Evolutionary conservation across 371 early-diverging fungal genomes (phyloP).

Genomic region (Mortierella sp.): DNA sequence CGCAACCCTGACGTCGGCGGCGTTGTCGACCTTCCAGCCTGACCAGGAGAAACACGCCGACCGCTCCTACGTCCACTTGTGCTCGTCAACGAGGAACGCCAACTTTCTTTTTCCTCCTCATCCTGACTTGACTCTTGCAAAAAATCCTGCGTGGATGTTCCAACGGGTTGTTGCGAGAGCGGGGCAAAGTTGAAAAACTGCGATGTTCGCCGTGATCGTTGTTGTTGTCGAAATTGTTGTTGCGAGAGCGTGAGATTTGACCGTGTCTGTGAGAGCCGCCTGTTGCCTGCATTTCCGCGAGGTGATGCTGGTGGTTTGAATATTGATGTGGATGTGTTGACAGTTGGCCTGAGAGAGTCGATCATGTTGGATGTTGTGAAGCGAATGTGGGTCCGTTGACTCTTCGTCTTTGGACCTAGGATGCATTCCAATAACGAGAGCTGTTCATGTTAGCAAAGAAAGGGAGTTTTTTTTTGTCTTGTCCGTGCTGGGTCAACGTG

Average conservation of each 20-base stretch:
- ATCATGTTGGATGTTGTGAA: not conserved
- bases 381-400: not conserved
- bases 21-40: not conserved
- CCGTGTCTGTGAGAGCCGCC: not conserved
- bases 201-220: not conserved
- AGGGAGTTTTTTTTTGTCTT: not conserved
- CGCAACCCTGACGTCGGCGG: not conserved
- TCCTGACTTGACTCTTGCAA: not conserved
- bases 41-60: not conserved
- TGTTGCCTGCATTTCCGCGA: conserved; percentile 6
- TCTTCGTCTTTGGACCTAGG: not conserved
- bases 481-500: not conserved
- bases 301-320: not conserved
- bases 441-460: not conserved
- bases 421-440: too few species aligned
- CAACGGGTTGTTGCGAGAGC: not conserved
- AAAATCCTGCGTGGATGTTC: not conserved
- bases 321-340: not conserved
- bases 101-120: not conserved
- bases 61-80: not conserved
- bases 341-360: not conserved
- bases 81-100: too few species aligned
- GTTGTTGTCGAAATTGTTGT: not conserved
- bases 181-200: not conserved
- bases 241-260: not conserved